Conservation (phyloP, 768 basidiomycete genomes). For the Lactarius sanguifluus region DNA sequence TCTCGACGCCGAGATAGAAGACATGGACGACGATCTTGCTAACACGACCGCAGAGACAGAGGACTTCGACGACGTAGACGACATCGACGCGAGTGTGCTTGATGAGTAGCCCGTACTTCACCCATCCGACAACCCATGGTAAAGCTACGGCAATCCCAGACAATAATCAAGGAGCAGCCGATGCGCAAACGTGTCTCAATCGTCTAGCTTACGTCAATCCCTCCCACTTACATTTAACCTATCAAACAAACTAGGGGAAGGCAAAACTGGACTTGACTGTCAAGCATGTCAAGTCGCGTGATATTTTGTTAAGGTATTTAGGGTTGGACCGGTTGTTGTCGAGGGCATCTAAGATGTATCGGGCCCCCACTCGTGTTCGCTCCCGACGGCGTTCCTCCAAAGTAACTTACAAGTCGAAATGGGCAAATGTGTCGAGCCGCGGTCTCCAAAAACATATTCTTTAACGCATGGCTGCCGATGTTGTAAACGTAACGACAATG, state of each 20-base stretch:
- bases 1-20: constrained; percentile 42
- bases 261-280: neutral
- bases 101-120: constrained; percentile 6
- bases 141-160: neutral
- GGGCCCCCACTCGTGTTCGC: neutral
- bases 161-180: neutral
- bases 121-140: neutral
- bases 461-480: neutral
- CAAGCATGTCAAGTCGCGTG: neutral
- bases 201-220: neutral
- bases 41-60: constrained; percentile 25
- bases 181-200: neutral
- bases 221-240: neutral
- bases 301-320: neutral
- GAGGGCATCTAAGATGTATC: neutral
- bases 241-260: neutral
- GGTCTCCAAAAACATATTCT: neutral
- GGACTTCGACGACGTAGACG: constrained; percentile 21
- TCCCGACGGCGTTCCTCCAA: neutral
- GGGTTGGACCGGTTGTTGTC: neutral
- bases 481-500: neutral
- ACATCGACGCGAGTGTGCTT: constrained; percentile 17
- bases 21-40: constrained; percentile 26
- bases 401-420: neutral
- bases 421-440: neutral